Conservation (phyloP, 768 basidiomycete genomes). For the Postia placenta region DNA sequence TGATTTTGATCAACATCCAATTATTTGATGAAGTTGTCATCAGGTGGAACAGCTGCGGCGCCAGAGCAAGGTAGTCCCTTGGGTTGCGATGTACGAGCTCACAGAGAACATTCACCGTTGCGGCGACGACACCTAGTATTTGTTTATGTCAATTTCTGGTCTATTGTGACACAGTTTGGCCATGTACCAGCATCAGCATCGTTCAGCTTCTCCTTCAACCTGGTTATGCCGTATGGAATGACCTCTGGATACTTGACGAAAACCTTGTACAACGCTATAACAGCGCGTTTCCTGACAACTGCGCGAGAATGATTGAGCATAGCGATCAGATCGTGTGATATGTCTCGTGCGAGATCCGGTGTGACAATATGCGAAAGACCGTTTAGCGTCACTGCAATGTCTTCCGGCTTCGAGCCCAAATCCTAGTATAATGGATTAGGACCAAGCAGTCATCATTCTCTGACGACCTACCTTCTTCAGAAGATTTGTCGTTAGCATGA, state of each 20-base stretch:
- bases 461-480: slow-evolving; percentile 73
- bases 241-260: slow-evolving; percentile 81
- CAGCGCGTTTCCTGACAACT: slow-evolving; percentile 84
- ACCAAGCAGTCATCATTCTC: neutral
- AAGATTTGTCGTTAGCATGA: slow-evolving; percentile 95
- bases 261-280: slow-evolving; percentile 77
- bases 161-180: too few species aligned
- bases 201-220: slow-evolving; percentile 75
- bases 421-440: slow-evolving; percentile 46
- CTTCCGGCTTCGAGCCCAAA: slow-evolving; percentile 67
- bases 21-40: slow-evolving; percentile 94
- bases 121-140: slow-evolving; percentile 82
- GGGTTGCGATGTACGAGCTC: slow-evolving; percentile 84
- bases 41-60: slow-evolving; percentile 89
- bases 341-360: slow-evolving; percentile 84
- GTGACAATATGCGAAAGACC: slow-evolving; percentile 84
- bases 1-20: slow-evolving; percentile 99
- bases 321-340: slow-evolving; percentile 75
- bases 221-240: slow-evolving; percentile 52
- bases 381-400: slow-evolving; percentile 70
- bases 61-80: slow-evolving; percentile 74
- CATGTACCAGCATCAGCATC: slow-evolving; percentile 65
- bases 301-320: slow-evolving; percentile 89
- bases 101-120: slow-evolving; percentile 90
- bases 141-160: too few species aligned